Percentiles rank a stretch among this genome's conserved stretches.
Conservation (phyloP, 2,329 filamentous ascomycete genomes). For the Xylariaceae sp. region DNA sequence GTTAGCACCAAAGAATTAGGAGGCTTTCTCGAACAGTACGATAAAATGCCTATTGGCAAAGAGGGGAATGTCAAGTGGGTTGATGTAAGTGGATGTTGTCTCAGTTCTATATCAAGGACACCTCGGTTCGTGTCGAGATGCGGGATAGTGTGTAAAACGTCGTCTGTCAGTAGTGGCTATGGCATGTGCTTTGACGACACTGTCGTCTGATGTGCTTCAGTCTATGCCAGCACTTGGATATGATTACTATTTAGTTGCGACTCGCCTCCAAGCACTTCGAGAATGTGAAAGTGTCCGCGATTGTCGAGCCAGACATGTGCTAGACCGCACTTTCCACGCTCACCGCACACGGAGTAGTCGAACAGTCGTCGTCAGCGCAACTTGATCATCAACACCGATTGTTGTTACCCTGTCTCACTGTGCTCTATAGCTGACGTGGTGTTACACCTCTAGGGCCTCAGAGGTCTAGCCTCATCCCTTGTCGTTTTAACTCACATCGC, state of each 20-base stretch:
- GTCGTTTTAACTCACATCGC: constrained; percentile 62
- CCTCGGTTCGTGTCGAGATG: no score
- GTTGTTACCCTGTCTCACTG: background rate
- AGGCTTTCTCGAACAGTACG: constrained; percentile 19
- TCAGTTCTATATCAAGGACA: background rate
- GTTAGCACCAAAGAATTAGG: constrained; percentile 9
- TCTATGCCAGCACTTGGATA: no score
- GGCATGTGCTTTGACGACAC: no score
- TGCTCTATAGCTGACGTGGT: constrained; percentile 8
- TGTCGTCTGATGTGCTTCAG: no score
- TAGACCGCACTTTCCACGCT: background rate
- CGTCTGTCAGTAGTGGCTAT: no score
- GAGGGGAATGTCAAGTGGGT: constrained; percentile 65
- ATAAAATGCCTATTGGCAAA: constrained; percentile 51
- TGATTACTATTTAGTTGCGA: no score
- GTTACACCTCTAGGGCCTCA: constrained; percentile 52
- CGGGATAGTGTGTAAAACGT: no score
- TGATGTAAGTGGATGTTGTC: constrained; percentile 53
- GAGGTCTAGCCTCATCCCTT: constrained; percentile 59
- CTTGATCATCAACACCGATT: background rate
- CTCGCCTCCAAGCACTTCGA: background rate
- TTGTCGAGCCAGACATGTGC: background rate
- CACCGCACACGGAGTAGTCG: background rate
- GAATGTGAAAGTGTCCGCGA: background rate
- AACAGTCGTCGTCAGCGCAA: background rate